Percentiles rank a stretch among this genome's conserved stretches.
These are phyloP conservation scores for Cystobasidium sp. DNA, from an alignment of 1,284 basidiomycete species.

Conservation along the genomic window DNA sequence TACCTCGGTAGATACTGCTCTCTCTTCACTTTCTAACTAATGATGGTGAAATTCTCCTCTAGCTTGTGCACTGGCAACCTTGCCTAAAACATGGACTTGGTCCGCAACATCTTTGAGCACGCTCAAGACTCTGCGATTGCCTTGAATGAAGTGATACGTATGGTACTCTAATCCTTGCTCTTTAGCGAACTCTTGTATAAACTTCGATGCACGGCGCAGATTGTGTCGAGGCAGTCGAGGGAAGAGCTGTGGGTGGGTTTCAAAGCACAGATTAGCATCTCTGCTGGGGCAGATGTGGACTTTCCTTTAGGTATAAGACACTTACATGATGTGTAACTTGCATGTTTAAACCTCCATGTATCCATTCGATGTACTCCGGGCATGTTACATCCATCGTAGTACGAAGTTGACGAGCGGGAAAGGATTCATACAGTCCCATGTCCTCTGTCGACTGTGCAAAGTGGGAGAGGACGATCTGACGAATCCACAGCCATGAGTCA, in stretches of 20 bases:
- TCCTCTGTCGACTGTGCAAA: conserved; percentile 95
- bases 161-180: conserved; percentile 84
- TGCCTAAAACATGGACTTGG: conserved; percentile 74
- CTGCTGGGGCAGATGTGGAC: background rate
- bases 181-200: conserved; percentile 80
- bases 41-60: conserved; percentile 54
- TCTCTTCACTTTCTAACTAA: background rate
- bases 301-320: too few species aligned
- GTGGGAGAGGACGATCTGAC: conserved; percentile 95
- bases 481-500: too few species aligned
- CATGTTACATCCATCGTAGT: conserved; percentile 96
- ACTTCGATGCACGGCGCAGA: conserved; percentile 73
- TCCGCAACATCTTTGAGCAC: conserved; percentile 78
- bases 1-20: too few species aligned
- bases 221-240: conserved; percentile 94
- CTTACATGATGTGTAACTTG: conserved; percentile 87
- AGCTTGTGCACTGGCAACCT: conserved; percentile 66
- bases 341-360: conserved; percentile 91
- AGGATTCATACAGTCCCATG: conserved; percentile 86
- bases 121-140: conserved; percentile 77
- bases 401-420: conserved; percentile 87
- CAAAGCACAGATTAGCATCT: background rate
- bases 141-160: conserved; percentile 85
- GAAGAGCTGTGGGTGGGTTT: conserved; percentile 68
- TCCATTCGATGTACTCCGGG: conserved; percentile 76